These are phyloP conservation scores for Mallotus repandus DNA, from an alignment of 441 rosid species.

Conservation along the genomic window DNA sequence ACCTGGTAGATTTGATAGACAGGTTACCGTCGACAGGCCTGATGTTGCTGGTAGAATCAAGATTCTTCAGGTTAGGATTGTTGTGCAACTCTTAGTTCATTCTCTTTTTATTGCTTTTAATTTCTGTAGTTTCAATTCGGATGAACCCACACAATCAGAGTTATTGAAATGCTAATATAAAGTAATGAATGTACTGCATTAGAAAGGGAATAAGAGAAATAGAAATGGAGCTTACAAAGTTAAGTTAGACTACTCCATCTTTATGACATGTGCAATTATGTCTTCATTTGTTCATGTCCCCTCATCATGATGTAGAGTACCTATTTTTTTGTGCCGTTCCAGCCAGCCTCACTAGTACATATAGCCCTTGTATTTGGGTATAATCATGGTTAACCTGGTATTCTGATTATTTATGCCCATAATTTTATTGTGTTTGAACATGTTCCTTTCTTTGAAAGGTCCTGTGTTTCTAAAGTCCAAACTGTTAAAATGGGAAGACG, in stretches of 20 bases:
- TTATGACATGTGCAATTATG: neutral
- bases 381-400: too few species aligned
- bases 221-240: neutral
- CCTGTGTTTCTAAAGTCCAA: neutral
- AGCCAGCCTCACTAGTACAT: too few species aligned
- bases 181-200: neutral
- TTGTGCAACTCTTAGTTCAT: neutral
- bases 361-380: too few species aligned
- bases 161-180: neutral
- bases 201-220: neutral
- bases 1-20: constrained; percentile 85
- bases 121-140: neutral
- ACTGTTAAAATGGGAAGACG: neutral
- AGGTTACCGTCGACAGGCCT: constrained; percentile 88
- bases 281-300: neutral
- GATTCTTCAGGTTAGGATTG: constrained; percentile 72
- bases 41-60: constrained; percentile 93
- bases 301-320: neutral
- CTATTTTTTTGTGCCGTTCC: too few species aligned
- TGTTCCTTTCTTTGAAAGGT: neutral
- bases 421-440: neutral
- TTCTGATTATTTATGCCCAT: neutral
- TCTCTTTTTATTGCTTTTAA: neutral
- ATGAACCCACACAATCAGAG: neutral
- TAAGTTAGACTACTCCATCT: neutral